Evolutionary conservation across 176 grass and related monocot genomes (phyloP).

Genomic region (Aegilops speltoides): DNA sequence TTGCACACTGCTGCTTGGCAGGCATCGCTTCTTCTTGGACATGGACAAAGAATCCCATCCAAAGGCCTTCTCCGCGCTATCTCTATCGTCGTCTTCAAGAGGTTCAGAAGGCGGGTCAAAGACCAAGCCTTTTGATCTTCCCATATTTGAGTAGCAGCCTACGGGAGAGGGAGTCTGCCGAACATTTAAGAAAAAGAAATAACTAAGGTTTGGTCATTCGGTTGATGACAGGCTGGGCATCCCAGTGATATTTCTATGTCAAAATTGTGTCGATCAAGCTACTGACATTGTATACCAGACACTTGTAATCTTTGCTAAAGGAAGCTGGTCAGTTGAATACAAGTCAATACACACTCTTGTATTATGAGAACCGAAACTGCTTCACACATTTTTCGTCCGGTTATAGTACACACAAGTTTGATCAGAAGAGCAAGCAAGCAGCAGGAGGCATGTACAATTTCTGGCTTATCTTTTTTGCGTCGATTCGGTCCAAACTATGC

Average conservation of each 20-base stretch:
- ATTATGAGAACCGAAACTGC: not conserved
- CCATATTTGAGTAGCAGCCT: conserved; percentile 74
- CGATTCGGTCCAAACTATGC: too few species aligned
- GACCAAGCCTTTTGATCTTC: conserved; percentile 58
- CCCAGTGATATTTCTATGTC: not conserved
- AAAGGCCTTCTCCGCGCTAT: conserved; percentile 37
- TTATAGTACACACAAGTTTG: not conserved
- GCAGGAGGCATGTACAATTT: not conserved
- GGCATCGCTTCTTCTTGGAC: conserved; percentile 82
- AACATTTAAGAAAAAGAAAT: not conserved
- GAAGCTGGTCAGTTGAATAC: not conserved
- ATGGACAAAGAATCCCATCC: conserved; percentile 63
- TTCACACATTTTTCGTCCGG: not conserved
- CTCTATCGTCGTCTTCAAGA: conserved; percentile 29
- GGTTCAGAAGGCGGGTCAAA: not conserved
- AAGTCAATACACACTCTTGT: not conserved
- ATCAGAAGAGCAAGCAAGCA: not conserved
- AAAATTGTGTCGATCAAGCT: conserved; percentile 15
- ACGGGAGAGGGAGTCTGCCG: too few species aligned
- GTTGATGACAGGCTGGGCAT: not conserved
- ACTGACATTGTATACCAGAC: not conserved
- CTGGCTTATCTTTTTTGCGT: not conserved
- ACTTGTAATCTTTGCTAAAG: not conserved
- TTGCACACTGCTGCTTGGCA: not conserved
- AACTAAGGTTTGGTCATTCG: conserved; percentile 22